These are phyloP conservation scores for Liquidambar formosana DNA, from an alignment of 164 flowering plant genomes.

Conservation along the genomic window DNA sequence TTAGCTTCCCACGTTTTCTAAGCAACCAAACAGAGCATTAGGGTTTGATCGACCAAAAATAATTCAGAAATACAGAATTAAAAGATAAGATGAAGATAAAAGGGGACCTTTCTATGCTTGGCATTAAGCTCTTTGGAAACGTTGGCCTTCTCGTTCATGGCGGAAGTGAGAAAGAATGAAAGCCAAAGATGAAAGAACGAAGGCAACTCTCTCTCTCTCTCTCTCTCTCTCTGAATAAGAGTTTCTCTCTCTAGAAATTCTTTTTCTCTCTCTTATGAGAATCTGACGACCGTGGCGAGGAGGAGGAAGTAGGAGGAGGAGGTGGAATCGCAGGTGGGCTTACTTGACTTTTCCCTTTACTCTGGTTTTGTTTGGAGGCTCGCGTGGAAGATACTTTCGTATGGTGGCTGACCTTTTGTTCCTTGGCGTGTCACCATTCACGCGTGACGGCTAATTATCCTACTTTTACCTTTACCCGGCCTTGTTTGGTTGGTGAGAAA, in stretches of 20 bases:
- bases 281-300: not conserved
- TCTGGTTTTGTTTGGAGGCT: not conserved
- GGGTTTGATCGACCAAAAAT: not conserved
- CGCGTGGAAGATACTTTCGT: not conserved
- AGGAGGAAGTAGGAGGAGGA: not conserved
- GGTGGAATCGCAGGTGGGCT: not conserved
- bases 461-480: no score
- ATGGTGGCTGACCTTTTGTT: no score
- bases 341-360: conserved; percentile 8
- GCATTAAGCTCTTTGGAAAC: conserved; percentile 59
- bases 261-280: conserved; percentile 6
- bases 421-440: no score
- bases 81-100: not conserved
- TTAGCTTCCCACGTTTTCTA: not conserved
- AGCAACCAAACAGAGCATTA: not conserved
- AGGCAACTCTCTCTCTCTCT: conserved; percentile 9
- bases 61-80: not conserved
- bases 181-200: not conserved
- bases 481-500: no score
- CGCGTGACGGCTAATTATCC: no score
- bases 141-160: conserved; percentile 60
- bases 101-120: conserved; percentile 49
- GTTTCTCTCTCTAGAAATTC: conserved; percentile 3
- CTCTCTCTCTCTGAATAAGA: conserved; percentile 5
- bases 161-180: not conserved